Evolutionary conservation across 345 rosid species (phyloP).

Genomic region (Mangifera indica): DNA sequence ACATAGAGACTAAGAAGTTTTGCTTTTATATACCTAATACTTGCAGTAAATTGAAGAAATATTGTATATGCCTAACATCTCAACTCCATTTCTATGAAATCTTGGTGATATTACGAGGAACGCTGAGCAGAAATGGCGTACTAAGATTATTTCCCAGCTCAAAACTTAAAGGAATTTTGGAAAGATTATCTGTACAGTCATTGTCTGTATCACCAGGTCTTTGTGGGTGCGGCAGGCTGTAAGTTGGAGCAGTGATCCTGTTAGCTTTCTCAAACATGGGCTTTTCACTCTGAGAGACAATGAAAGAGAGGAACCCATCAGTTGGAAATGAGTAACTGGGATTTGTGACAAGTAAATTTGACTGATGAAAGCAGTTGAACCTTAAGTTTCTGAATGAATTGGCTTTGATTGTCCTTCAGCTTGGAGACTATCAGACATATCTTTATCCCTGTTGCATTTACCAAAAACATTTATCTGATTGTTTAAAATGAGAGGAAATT

Average conservation of each 20-base stretch:
- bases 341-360: background rate
- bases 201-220: no score
- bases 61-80: no score
- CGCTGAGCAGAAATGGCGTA: background rate
- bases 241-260: background rate
- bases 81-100: background rate
- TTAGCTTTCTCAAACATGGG: conserved; percentile 26
- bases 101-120: background rate
- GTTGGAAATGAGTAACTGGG: background rate
- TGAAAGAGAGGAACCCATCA: background rate
- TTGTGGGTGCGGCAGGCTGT: background rate
- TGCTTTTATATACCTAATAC: no score
- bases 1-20: no score
- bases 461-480: no score
- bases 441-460: no score
- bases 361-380: conserved; percentile 2
- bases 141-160: background rate
- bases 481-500: no score
- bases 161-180: background rate
- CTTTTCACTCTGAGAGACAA: conserved; percentile 22
- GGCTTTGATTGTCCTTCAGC: conserved; percentile 13
- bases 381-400: conserved; percentile 23
- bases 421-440: background rate
- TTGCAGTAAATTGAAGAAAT: no score
- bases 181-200: background rate